A percentile compares a stretch with the other conserved stretches of the same genome.
Conservation (phyloP, 2,329 filamentous ascomycete species). For the Scedosporium apiospermum region DNA sequence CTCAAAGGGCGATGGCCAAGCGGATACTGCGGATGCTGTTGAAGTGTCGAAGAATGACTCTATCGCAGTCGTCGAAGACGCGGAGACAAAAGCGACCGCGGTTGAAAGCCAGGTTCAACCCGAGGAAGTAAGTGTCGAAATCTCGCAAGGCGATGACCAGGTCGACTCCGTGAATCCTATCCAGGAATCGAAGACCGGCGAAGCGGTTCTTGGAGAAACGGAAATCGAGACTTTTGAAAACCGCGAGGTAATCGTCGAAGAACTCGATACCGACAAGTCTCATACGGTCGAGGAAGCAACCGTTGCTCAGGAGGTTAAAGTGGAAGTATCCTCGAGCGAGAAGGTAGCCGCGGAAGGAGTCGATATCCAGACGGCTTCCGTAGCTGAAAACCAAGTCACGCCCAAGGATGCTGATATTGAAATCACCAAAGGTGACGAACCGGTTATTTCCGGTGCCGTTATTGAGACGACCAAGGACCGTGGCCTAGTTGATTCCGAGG, state of each 20-base stretch:
- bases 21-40: neutral
- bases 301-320: neutral
- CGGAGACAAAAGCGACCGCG: neutral
- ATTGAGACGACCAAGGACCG: neutral
- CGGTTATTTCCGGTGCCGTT: neutral
- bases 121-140: neutral
- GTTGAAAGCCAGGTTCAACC: neutral
- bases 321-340: neutral
- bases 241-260: too few relatives aligned
- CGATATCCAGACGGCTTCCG: neutral
- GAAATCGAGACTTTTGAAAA: too few relatives aligned
- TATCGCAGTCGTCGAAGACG: neutral
- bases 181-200: neutral
- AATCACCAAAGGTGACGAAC: neutral
- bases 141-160: neutral
- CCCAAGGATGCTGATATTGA: neutral
- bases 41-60: neutral
- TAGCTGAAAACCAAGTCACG: neutral
- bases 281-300: neutral
- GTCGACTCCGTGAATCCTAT: neutral
- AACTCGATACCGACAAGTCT: too few relatives aligned
- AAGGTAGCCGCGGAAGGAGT: neutral
- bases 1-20: neutral
- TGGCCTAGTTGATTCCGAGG: neutral
- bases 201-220: neutral